Evolutionary conservation across 2,329 filamentous ascomycete species (phyloP).

Genomic region (Zymoseptoria pseudotritici): DNA sequence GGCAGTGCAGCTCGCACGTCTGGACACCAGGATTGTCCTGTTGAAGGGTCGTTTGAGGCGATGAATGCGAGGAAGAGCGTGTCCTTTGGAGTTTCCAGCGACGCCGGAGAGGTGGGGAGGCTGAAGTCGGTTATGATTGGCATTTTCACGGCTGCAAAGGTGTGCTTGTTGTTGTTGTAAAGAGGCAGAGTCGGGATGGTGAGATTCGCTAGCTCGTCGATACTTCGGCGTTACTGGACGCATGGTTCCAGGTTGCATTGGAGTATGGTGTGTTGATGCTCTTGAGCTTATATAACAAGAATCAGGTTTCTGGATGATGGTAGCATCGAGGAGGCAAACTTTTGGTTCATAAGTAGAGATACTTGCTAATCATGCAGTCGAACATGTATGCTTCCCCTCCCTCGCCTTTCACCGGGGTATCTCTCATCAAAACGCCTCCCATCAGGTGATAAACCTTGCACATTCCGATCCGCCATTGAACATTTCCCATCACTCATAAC

Average conservation of each 20-base stretch:
- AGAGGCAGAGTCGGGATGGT: background rate
- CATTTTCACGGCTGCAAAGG: constrained; percentile 5
- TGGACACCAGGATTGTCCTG: constrained; percentile 15
- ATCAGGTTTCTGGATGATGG: too few species aligned
- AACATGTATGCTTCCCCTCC: background rate
- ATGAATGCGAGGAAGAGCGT: constrained; percentile 16
- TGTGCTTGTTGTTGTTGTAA: background rate
- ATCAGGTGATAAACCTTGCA: background rate
- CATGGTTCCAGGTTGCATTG: too few species aligned
- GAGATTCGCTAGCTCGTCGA: background rate
- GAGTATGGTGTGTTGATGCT: too few species aligned
- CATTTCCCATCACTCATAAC: background rate
- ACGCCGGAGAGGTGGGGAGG: background rate
- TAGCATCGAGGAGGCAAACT: too few species aligned
- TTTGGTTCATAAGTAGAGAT: too few species aligned
- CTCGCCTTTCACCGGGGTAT: background rate
- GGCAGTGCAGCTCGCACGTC: constrained; percentile 15
- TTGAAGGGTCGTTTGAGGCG: constrained; percentile 13
- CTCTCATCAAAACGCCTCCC: background rate
- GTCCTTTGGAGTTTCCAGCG: background rate
- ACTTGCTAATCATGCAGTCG: too few species aligned
- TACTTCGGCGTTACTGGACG: background rate
- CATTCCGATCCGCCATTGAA: background rate
- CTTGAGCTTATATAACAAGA: too few species aligned
- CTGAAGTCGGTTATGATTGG: constrained; percentile 5